Conservation (phyloP, 2,329 filamentous ascomycete species). For the Apiospora arundinis region DNA sequence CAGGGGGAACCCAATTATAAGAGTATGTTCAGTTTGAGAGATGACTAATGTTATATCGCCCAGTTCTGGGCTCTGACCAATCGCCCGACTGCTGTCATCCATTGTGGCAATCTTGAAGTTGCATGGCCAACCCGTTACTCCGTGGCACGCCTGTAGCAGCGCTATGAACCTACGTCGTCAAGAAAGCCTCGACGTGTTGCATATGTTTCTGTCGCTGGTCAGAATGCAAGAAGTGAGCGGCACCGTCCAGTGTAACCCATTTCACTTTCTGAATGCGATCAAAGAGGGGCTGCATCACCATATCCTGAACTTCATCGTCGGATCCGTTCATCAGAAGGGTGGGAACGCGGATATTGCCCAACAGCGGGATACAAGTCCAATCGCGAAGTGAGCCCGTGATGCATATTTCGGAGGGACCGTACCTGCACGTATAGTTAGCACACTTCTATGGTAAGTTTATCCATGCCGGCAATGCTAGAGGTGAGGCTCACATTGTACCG, state of each 20-base stretch:
- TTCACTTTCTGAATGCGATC: conserved; percentile 42
- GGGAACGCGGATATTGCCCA: conserved; percentile 38
- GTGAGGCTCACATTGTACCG: conserved; percentile 39
- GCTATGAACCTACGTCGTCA: background rate
- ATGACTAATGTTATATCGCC: background rate
- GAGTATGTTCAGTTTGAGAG: no score
- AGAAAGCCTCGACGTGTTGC: conserved; percentile 28
- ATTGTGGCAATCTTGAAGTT: background rate
- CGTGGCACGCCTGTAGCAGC: background rate
- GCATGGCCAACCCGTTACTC: background rate
- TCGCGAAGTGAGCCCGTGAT: conserved; percentile 29
- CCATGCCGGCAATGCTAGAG: background rate
- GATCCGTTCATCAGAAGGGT: conserved; percentile 45
- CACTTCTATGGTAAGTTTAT: background rate
- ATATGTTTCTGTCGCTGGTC: conserved; percentile 40
- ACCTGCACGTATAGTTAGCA: conserved; percentile 25
- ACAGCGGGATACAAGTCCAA: conserved; percentile 26
- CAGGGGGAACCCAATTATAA: no score
- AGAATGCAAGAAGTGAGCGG: conserved; percentile 43
- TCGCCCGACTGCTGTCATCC: background rate
- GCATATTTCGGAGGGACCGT: conserved; percentile 30
- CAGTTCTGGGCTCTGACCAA: background rate
- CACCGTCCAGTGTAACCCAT: conserved; percentile 44
- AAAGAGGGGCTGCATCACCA: conserved; percentile 43
- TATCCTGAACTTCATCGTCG: conserved; percentile 44